Evolutionary conservation across 345 rosid species (phyloP).

Genomic region (Salix caprea): DNA sequence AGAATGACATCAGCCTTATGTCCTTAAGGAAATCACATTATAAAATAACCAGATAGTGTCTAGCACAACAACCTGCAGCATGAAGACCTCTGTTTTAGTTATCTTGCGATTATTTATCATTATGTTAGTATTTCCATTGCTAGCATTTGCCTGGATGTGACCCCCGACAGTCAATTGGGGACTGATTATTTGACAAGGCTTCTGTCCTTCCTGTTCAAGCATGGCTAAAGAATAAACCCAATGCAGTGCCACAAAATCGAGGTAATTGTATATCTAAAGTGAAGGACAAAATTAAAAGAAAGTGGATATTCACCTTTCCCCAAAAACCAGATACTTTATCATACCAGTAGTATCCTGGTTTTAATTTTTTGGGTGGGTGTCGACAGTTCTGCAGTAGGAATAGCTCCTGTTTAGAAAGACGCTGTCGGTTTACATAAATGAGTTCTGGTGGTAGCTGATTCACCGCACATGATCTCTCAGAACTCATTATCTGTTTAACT

Average conservation of each 20-base stretch:
- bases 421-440: slow-evolving; percentile 50
- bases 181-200: slow-evolving; percentile 74
- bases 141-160: slow-evolving; percentile 35
- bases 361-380: slow-evolving; percentile 68
- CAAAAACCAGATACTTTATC: slow-evolving; percentile 77
- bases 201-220: slow-evolving; percentile 60
- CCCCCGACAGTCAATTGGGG: slow-evolving; percentile 52
- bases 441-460: slow-evolving; percentile 73
- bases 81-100: slow-evolving; percentile 48
- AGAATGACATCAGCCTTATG: slow-evolving; percentile 4
- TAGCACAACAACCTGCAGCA: slow-evolving; percentile 62
- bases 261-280: not conserved
- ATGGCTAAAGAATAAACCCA: slow-evolving; percentile 15
- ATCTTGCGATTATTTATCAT: slow-evolving; percentile 60
- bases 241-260: slow-evolving; percentile 3
- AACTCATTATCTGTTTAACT: slow-evolving; percentile 51
- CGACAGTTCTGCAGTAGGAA: slow-evolving; percentile 47
- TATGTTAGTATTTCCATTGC: slow-evolving; percentile 72
- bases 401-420: slow-evolving; percentile 49
- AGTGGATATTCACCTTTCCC: slow-evolving; percentile 69
- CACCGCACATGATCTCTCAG: slow-evolving; percentile 49
- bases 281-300: not conserved
- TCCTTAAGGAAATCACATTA: not conserved
- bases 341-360: slow-evolving; percentile 83
- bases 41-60: slow-evolving; percentile 9